Conservation (phyloP, 2,329 filamentous ascomycete genomes). For the Colletotrichum sp. region DNA sequence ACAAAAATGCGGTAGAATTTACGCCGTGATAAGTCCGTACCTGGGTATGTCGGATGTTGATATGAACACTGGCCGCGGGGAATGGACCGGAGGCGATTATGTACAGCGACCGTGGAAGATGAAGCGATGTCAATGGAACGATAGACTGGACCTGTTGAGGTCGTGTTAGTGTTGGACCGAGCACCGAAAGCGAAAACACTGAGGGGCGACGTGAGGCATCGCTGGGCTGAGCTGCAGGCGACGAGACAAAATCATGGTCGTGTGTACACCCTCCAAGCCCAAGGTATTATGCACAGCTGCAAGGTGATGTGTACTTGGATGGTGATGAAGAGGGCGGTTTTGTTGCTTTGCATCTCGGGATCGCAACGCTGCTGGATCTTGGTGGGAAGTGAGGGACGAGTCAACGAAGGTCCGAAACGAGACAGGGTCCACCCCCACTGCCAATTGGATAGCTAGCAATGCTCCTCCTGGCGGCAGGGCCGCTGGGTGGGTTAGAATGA, state of each 20-base stretch:
- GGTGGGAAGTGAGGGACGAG: not conserved
- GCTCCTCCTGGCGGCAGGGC: not conserved
- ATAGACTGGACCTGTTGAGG: not conserved
- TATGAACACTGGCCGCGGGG: not conserved
- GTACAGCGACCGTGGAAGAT: not conserved
- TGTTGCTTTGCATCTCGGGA: not conserved
- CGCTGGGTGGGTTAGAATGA: constrained; percentile 1
- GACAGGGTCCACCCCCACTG: constrained; percentile 16
- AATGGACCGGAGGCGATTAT: not conserved
- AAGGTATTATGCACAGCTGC: not conserved
- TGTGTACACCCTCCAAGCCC: not conserved
- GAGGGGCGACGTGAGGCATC: not conserved
- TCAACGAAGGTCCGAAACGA: constrained; percentile 13
- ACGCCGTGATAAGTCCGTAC: not conserved
- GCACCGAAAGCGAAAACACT: not conserved
- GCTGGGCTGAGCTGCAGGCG: not conserved
- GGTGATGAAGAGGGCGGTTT: not conserved
- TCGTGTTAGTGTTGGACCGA: not conserved
- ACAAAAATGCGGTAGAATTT: not conserved
- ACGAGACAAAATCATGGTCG: not conserved
- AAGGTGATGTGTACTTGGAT: not conserved
- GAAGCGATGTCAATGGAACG: not conserved
- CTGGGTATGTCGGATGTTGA: not conserved
- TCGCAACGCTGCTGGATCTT: not conserved
- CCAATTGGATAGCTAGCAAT: not conserved